Conservation (phyloP, 345 rosid genomes). For the Eucalyptus decipiens region DNA sequence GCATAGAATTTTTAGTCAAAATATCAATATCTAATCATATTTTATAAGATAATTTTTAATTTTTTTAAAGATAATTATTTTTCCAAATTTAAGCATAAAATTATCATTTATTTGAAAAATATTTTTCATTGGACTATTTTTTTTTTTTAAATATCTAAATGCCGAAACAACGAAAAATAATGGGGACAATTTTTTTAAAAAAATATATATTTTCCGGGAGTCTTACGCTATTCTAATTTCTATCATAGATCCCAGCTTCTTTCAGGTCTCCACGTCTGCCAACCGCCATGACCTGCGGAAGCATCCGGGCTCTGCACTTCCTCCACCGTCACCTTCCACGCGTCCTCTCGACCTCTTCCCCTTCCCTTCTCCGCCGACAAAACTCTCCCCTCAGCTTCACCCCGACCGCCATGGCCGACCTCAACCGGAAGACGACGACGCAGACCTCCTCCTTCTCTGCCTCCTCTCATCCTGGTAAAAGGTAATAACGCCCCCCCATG, state of each 20-base stretch:
- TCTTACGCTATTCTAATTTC: background rate
- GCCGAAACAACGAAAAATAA: background rate
- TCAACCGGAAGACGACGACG: background rate
- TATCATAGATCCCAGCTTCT: background rate
- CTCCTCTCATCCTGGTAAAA: constrained; percentile 20
- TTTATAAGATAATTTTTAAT: no score
- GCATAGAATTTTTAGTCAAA: no score
- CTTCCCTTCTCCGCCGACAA: background rate
- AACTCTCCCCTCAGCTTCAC: background rate
- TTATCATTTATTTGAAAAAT: background rate
- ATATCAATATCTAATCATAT: no score
- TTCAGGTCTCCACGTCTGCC: background rate
- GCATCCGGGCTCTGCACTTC: constrained; percentile 1
- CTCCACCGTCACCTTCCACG: constrained; percentile 4
- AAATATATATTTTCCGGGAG: background rate
- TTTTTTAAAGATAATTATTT: no score
- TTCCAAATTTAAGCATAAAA: background rate
- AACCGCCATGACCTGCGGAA: background rate
- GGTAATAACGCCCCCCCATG: constrained; percentile 1
- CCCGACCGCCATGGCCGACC: background rate
- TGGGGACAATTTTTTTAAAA: background rate
- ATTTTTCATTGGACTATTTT: no score
- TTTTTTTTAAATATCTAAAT: no score
- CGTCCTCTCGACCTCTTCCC: background rate
- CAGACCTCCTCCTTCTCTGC: constrained; percentile 11